Evolutionary conservation across 176 grass and related monocot species (phyloP).

Genomic region (Oryza nivara): DNA sequence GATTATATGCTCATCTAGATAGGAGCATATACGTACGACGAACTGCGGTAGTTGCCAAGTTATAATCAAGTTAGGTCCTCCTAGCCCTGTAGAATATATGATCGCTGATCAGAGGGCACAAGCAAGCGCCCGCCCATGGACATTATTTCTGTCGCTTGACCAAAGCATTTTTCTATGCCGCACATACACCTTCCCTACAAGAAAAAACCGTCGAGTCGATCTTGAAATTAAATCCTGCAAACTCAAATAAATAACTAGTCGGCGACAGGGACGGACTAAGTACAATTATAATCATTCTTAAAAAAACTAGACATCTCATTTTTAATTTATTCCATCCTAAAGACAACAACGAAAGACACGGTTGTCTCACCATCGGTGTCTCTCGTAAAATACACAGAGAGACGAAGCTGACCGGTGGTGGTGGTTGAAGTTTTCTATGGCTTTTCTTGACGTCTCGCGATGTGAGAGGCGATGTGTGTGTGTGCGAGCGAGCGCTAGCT

Average conservation of each 20-base stretch:
- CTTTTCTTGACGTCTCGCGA: not conserved
- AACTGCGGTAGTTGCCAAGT: slow-evolving; percentile 27
- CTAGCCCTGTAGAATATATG: not conserved
- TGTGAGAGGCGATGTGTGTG: slow-evolving; percentile 8
- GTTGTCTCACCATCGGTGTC: not conserved
- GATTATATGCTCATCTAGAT: not conserved
- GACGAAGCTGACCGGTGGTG: slow-evolving; percentile 3
- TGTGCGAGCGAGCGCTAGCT: not conserved
- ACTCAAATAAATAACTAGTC: not conserved
- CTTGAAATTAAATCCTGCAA: not conserved
- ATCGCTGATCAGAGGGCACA: slow-evolving; percentile 3
- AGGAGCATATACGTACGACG: not conserved
- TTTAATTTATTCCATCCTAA: no score
- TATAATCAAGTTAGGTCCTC: slow-evolving; percentile 15
- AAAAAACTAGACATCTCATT: not conserved
- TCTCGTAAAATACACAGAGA: not conserved
- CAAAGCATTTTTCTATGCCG: not conserved
- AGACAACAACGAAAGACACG: not conserved
- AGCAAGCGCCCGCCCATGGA: slow-evolving; percentile 12
- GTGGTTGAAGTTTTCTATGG: slow-evolving; percentile 26
- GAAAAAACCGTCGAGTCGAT: not conserved
- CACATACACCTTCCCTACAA: not conserved
- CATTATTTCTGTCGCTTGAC: slow-evolving; percentile 14
- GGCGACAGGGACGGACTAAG: not conserved
- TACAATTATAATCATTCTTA: not conserved